phyloP scores from a whole-genome alignment of 2,329 filamentous ascomycete genomes.

The Fusarium sp. region DNA sequence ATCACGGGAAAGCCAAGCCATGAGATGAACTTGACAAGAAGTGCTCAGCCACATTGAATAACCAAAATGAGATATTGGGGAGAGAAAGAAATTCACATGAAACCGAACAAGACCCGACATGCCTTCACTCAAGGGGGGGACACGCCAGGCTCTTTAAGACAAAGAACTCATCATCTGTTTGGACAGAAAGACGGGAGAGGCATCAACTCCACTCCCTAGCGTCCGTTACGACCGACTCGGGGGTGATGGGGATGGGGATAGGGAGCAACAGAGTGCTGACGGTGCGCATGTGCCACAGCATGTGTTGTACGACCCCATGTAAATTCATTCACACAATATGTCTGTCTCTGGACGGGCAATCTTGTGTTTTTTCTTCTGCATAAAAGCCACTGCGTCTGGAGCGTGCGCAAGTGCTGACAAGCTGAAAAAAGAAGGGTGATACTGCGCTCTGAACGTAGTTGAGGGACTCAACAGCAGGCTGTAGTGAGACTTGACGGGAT shows the following conservation, averaged over 20 bases:
- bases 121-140: neutral
- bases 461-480: neutral
- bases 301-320: slow-evolving; percentile 15
- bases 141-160: slow-evolving; percentile 8
- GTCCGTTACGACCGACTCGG: slow-evolving; percentile 7
- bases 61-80: neutral
- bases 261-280: slow-evolving; percentile 34
- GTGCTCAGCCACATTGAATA: slow-evolving; percentile 11
- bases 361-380: neutral
- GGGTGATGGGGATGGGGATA: neutral
- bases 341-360: neutral
- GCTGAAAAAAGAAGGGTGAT: slow-evolving; percentile 10
- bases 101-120: slow-evolving; percentile 37
- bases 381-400: neutral
- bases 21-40: neutral
- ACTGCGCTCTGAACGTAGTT: neutral
- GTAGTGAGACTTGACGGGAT: neutral
- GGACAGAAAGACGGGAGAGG: slow-evolving; percentile 15
- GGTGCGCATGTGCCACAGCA: slow-evolving; percentile 13
- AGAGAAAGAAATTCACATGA: slow-evolving; percentile 40
- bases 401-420: slow-evolving; percentile 24
- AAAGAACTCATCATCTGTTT: slow-evolving; percentile 13
- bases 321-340: neutral
- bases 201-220: slow-evolving; percentile 17
- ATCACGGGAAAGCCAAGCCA: slow-evolving; percentile 11